Conservation (phyloP, 176 grass and related monocot genomes). For the Oryza australiensis region DNA sequence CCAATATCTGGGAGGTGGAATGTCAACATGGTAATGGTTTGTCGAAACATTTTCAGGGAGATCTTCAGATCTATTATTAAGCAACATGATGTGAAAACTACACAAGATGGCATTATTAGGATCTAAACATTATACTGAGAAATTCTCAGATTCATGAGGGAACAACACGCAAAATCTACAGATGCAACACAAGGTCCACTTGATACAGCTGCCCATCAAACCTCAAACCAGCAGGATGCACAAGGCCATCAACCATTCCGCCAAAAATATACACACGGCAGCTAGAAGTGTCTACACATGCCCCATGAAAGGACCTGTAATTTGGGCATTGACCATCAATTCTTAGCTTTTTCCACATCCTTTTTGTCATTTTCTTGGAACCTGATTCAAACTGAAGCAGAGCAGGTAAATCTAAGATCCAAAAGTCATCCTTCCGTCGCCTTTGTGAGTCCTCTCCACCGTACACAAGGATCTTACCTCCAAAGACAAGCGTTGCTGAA, state of each 20-base stretch:
- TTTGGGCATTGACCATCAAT: conserved; percentile 68
- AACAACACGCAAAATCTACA: conserved; percentile 51
- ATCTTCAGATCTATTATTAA: conserved; percentile 29
- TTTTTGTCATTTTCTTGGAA: conserved; percentile 56
- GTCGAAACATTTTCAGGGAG: background rate
- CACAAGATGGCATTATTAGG: conserved; percentile 31
- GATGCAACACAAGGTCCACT: conserved; percentile 64
- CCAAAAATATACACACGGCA: conserved; percentile 75
- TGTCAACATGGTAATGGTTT: conserved; percentile 6
- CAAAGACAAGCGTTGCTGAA: conserved; percentile 68
- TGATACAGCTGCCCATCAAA: conserved; percentile 83
- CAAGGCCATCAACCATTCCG: conserved; percentile 76
- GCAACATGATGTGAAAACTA: conserved; percentile 27
- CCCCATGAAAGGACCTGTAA: conserved; percentile 87
- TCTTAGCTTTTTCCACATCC: conserved; percentile 67
- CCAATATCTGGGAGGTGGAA: conserved; percentile 18
- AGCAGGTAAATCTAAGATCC: conserved; percentile 71
- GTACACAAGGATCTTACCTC: conserved; percentile 88
- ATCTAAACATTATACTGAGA: conserved; percentile 33
- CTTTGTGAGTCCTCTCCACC: conserved; percentile 90
- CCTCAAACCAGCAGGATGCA: conserved; percentile 53
- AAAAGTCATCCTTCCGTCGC: conserved; percentile 86
- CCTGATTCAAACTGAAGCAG: conserved; percentile 55
- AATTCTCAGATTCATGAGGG: background rate
- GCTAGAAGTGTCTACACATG: conserved; percentile 72